phyloP scores from a whole-genome alignment of 768 basidiomycete species.

The Cantharellus cinnabarinus region DNA sequence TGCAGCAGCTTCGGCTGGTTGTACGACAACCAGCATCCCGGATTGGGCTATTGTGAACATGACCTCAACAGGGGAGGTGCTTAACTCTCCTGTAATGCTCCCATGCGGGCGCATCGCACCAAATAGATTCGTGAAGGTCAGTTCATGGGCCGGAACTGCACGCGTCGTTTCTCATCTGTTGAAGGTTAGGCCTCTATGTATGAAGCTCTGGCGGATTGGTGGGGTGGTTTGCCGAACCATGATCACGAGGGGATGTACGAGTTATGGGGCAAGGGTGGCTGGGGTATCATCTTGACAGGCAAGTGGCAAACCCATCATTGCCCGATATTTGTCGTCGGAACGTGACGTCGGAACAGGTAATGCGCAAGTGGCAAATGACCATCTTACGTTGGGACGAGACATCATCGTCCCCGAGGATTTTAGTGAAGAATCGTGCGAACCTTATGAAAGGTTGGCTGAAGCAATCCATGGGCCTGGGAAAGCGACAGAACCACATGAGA shows the following conservation, averaged over 20 bases:
- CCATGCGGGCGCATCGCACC: slow-evolving; percentile 11
- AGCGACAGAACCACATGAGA: not conserved
- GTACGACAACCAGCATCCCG: too few species aligned
- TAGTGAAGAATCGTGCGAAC: slow-evolving; percentile 22
- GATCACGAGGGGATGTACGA: slow-evolving; percentile 46
- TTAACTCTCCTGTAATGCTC: not conserved
- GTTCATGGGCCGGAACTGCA: not conserved
- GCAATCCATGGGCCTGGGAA: slow-evolving; percentile 26
- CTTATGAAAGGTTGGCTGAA: slow-evolving; percentile 31
- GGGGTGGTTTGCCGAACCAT: slow-evolving; percentile 52
- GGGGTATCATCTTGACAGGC: slow-evolving; percentile 83
- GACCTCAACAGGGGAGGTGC: too few species aligned
- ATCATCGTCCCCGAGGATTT: slow-evolving; percentile 33
- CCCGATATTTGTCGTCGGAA: not conserved
- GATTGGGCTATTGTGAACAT: too few species aligned
- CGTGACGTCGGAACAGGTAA: slow-evolving; percentile 21
- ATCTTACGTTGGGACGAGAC: slow-evolving; percentile 56
- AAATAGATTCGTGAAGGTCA: slow-evolving; percentile 30
- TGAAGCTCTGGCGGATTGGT: slow-evolving; percentile 49
- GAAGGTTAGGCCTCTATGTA: slow-evolving; percentile 62
- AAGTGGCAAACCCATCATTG: not conserved
- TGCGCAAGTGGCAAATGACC: slow-evolving; percentile 40
- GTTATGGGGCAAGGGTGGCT: slow-evolving; percentile 51
- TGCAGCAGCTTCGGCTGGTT: too few species aligned
- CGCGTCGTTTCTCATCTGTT: not conserved